Base-by-base conservation (phyloP, 352 stramenopile species). In the Sclerospora graminicola region DNA sequence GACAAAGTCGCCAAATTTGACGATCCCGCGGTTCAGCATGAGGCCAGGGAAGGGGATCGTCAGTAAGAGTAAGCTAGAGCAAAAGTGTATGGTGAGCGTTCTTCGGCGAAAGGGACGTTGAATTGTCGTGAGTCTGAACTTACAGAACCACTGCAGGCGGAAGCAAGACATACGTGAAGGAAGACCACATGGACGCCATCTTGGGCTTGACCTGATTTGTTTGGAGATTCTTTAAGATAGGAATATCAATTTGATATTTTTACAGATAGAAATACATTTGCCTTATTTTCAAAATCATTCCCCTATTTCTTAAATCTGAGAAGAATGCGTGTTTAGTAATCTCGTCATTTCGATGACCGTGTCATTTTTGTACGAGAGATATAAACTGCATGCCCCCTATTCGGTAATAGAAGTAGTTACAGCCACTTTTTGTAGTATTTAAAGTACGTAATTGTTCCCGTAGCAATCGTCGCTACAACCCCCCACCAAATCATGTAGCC, bases 401-500 rank as follows among this genome's bases (percentile, higher is more conserved):
- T n/a, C n/a, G n/a, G n/a, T n/a, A n/a, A n/a, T n/a, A n/a, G n/a
- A n/a, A n/a, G 28, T 2, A 48, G 28, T 35, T 75, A 84, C 11
- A 83, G 33, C 79, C 80, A 91, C 23, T 71, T 59, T 47, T 88
- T 89, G 66, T 81, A 79, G 18, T 74, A 74, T 34, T 82, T 76
- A 48, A 91, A 85, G 49, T 69, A 86, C 5, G 45, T 34, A 5
- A 84, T 27, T 5, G 68, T 82, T 13, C 47, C 28, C 1, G 60
- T 45, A 4, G 63, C 66, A 19, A 91, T 67, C 4, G 43, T 34
- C n/a, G 81, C 26, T 29, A 83, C 63, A 14, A 69, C 61, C 5
- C 53, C 55, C 82, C 82, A 94, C 72, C 81, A 94, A 16, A 86
- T 55, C 39, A 73, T 66, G 51, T 94, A 94, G 28, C 79, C 82